A percentile compares a stretch with the other conserved stretches of the same genome.
These are phyloP conservation scores for Trifolium fragiferum DNA, from an alignment of 306 rosid genomes.

Conservation along the genomic window DNA sequence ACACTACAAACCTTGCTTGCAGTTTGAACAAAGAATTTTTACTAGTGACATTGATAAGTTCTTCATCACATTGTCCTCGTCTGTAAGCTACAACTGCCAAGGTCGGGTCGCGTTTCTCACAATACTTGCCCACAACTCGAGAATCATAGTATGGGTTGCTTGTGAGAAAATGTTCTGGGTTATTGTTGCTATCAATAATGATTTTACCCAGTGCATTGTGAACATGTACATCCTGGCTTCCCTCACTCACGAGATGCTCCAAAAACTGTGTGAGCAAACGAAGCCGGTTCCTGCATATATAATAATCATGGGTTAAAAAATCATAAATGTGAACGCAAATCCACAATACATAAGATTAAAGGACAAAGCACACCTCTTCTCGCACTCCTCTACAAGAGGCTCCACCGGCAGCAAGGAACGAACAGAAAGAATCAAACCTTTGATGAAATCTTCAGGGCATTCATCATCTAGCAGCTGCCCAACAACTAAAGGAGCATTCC, in stretches of 20 bases:
- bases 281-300: conserved; percentile 80
- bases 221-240: conserved; percentile 99
- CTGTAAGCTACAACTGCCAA: conserved; percentile 97
- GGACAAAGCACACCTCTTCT: conserved; percentile 77
- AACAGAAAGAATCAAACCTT: conserved; percentile 95
- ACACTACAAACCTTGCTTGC: conserved; percentile 88
- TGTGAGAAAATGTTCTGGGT: conserved; percentile 97
- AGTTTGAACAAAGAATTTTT: conserved; percentile 95
- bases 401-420: conserved; percentile 99
- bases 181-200: conserved; percentile 96
- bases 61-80: conserved; percentile 97
- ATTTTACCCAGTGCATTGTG: conserved; percentile 99
- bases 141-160: conserved; percentile 99
- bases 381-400: conserved; percentile 99
- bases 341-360: conserved; percentile 23
- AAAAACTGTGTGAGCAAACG: conserved; percentile 94
- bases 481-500: conserved; percentile 97
- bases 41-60: conserved; percentile 90
- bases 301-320: conserved; percentile 18
- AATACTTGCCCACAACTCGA: conserved; percentile 98
- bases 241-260: conserved; percentile 99
- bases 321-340: conserved; percentile 27
- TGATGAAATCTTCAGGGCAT: conserved; percentile 98
- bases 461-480: conserved; percentile 98
- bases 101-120: conserved; percentile 99